Evolutionary conservation across 305 asterid species (phyloP).

Genomic region (Fraxinus baroniana): DNA sequence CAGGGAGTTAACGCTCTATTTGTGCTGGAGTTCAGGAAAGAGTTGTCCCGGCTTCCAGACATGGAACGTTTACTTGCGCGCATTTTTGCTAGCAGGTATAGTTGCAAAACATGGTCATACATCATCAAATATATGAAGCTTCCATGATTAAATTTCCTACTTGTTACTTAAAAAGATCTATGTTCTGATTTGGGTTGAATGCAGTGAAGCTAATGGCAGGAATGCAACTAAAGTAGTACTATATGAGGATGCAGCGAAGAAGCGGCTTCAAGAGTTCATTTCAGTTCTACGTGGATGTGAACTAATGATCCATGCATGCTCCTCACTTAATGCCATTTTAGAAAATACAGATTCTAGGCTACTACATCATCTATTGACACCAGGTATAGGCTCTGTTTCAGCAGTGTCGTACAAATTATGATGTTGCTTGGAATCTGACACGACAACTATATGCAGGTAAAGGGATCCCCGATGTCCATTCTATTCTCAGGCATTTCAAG

Average conservation of each 20-base stretch:
- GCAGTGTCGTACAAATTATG: constrained; percentile 2
- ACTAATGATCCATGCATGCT: constrained; percentile 65
- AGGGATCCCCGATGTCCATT: constrained; percentile 59
- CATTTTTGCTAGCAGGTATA: constrained; percentile 80
- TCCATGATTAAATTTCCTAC: constrained; percentile 11
- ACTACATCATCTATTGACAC: constrained; percentile 61
- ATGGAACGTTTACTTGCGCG: constrained; percentile 96
- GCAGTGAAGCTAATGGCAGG: constrained; percentile 93
- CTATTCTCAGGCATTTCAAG: constrained; percentile 72
- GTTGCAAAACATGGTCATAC: constrained; percentile 20
- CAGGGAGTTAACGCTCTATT: constrained; percentile 65
- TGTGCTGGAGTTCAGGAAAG: constrained; percentile 80
- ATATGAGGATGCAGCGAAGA: constrained; percentile 91
- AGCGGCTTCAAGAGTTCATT: constrained; percentile 88
- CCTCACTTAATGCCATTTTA: constrained; percentile 55
- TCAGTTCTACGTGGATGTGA: constrained; percentile 91
- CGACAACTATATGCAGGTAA: constrained; percentile 47
- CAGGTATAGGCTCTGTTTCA: constrained; percentile 49
- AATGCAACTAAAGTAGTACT: constrained; percentile 83
- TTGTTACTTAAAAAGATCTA: constrained; percentile 20
- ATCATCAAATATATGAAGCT: not conserved
- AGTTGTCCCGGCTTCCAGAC: constrained; percentile 82
- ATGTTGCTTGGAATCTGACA: constrained; percentile 32
- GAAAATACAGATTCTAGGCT: constrained; percentile 62
- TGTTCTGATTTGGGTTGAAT: constrained; percentile 29